A percentile compares a stretch with the other conserved stretches of the same genome.
Conservation (phyloP, 768 basidiomycete genomes). For the Mycena sanguinolenta region DNA sequence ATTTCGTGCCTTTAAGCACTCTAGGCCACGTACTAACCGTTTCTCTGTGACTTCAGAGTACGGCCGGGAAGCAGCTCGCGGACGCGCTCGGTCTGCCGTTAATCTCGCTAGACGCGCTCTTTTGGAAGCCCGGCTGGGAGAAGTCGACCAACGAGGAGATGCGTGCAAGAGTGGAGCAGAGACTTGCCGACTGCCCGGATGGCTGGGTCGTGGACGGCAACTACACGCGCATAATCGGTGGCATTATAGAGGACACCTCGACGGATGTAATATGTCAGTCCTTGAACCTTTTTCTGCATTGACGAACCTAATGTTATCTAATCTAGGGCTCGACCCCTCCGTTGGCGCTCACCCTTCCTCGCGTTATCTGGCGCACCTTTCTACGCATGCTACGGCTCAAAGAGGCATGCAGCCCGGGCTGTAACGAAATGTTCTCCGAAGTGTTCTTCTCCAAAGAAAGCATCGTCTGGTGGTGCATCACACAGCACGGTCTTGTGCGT, state of each 20-base stretch:
- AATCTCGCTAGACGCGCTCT: constrained; percentile 51
- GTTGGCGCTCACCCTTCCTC: constrained; percentile 70
- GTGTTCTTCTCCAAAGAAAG: constrained; percentile 66
- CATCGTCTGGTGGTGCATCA: constrained; percentile 67
- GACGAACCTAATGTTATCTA: not conserved
- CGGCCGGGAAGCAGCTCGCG: constrained; percentile 54
- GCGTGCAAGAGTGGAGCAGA: constrained; percentile 41
- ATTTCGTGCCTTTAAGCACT: not conserved
- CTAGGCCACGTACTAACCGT: not conserved
- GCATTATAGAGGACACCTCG: constrained; percentile 50
- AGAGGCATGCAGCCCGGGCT: constrained; percentile 63
- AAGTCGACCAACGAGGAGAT: constrained; percentile 38
- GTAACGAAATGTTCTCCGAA: constrained; percentile 55
- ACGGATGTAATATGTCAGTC: constrained; percentile 67
- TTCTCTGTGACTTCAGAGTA: constrained; percentile 47
- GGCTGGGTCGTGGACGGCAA: constrained; percentile 72
- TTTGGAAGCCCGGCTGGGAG: constrained; percentile 55
- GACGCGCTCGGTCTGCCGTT: constrained; percentile 49
- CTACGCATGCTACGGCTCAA: constrained; percentile 54
- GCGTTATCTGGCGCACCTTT: constrained; percentile 67
- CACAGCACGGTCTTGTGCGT: constrained; percentile 52
- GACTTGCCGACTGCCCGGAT: constrained; percentile 44
- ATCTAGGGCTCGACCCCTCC: constrained; percentile 82
- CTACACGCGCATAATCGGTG: constrained; percentile 48
- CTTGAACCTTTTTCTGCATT: constrained; percentile 33